phyloP scores from a whole-genome alignment of 2,329 filamentous ascomycete species.

The Diaporthe sp. region DNA sequence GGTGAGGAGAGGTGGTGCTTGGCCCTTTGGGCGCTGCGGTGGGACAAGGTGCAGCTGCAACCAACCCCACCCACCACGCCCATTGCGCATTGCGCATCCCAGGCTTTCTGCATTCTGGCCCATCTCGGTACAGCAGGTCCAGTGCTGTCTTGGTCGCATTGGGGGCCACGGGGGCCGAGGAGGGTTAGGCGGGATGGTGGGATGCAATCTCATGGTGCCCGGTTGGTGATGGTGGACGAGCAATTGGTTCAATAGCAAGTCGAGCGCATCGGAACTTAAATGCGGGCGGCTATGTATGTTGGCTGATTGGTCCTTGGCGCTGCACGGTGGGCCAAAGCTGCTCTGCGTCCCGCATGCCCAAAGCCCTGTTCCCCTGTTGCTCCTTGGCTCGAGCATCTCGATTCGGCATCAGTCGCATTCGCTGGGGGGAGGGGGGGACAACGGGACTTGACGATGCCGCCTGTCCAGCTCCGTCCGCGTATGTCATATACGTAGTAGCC shows the following conservation, averaged over 20 bases:
- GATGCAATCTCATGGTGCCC: slow-evolving; percentile 22
- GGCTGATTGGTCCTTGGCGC: slow-evolving; percentile 30
- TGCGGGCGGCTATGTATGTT: slow-evolving; percentile 29
- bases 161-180: slow-evolving; percentile 16
- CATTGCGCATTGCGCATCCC: slow-evolving; percentile 11
- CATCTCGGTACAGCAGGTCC: slow-evolving; percentile 21
- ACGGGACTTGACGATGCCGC: background rate
- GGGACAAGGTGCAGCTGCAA: slow-evolving; percentile 8
- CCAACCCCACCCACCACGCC: slow-evolving; percentile 28
- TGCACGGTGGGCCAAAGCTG: slow-evolving; percentile 11
- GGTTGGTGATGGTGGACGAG: slow-evolving; percentile 11
- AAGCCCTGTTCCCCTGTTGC: slow-evolving; percentile 7
- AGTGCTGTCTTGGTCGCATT: slow-evolving; percentile 2
- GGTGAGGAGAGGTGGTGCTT: slow-evolving; percentile 26
- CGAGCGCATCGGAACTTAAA: slow-evolving; percentile 25
- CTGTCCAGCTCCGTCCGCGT: background rate
- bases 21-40: slow-evolving; percentile 17
- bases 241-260: slow-evolving; percentile 21
- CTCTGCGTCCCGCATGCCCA: slow-evolving; percentile 13
- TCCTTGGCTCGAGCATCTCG: slow-evolving; percentile 8
- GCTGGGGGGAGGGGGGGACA: too few species aligned
- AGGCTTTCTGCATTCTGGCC: slow-evolving; percentile 13
- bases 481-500: background rate
- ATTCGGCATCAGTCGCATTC: slow-evolving; percentile 13
- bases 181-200: slow-evolving; percentile 28